A percentile compares a stretch with the other conserved stretches of the same genome.
Conservation (phyloP, 768 basidiomycete species). For the Vararia minispora region DNA sequence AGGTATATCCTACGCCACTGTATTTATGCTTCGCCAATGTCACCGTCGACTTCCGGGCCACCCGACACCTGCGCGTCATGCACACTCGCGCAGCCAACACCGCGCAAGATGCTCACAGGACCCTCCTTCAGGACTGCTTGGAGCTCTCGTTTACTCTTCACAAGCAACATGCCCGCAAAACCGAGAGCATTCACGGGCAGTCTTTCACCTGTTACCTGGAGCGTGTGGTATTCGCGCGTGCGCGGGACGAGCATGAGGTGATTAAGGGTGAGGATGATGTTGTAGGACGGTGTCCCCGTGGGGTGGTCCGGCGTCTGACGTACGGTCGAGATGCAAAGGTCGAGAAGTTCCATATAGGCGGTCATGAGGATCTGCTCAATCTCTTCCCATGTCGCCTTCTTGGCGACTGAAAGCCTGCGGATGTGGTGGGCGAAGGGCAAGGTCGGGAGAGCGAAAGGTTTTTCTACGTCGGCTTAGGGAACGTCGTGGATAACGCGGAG, state of each 20-base stretch:
- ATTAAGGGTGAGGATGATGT: conserved; percentile 68
- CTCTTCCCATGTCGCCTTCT: conserved; percentile 24
- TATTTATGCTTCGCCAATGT: too few relatives aligned
- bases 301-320: conserved; percentile 58
- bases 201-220: conserved; percentile 40
- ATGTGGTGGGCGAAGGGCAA: conserved; percentile 80
- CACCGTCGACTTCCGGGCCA: conserved; percentile 26
- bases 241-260: conserved; percentile 87
- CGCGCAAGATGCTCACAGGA: conserved; percentile 48
- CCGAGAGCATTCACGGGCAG: conserved; percentile 81
- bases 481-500: too few relatives aligned
- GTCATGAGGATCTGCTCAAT: conserved; percentile 42
- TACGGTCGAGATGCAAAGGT: conserved; percentile 63
- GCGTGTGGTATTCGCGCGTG: conserved; percentile 42
- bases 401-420: conserved; percentile 34
- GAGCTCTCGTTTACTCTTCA: conserved; percentile 71
- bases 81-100: conserved; percentile 54
- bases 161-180: conserved; percentile 83
- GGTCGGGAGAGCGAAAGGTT: conserved; percentile 54
- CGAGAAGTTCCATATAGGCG: conserved; percentile 64
- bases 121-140: conserved; percentile 55
- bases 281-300: conserved; percentile 63
- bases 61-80: conserved; percentile 56
- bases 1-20: background rate
- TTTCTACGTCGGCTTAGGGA: too few relatives aligned